These are phyloP conservation scores for Aquilaria agallochum DNA, from an alignment of 441 rosid genomes.

Conservation along the genomic window DNA sequence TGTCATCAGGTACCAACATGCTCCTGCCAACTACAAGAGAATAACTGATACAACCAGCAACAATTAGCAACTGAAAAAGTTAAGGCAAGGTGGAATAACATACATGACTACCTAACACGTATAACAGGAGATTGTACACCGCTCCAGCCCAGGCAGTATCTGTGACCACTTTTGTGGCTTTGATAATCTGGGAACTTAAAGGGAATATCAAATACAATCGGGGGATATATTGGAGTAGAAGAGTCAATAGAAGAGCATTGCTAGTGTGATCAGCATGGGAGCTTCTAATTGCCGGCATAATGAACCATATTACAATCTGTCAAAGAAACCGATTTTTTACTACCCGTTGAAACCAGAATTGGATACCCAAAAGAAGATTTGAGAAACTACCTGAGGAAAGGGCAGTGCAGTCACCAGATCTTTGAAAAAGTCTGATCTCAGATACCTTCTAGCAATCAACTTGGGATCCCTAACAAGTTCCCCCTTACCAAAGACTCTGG, in stretches of 20 bases:
- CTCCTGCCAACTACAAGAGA: slow-evolving; percentile 65
- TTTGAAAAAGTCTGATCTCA: slow-evolving; percentile 66
- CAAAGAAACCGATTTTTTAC: slow-evolving; percentile 9
- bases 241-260: slow-evolving; percentile 72
- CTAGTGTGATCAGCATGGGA: slow-evolving; percentile 64
- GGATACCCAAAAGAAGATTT: background rate
- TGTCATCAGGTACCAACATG: slow-evolving; percentile 80
- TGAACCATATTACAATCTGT: slow-evolving; percentile 88
- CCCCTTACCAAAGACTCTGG: slow-evolving; percentile 85
- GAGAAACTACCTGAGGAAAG: slow-evolving; percentile 75
- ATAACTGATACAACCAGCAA: background rate
- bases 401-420: slow-evolving; percentile 83
- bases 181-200: slow-evolving; percentile 67
- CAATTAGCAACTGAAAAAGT: background rate
- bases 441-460: slow-evolving; percentile 57
- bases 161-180: slow-evolving; percentile 77
- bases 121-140: slow-evolving; percentile 79
- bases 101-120: slow-evolving; percentile 94
- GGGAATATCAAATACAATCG: slow-evolving; percentile 82
- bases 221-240: slow-evolving; percentile 82
- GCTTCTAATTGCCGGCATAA: slow-evolving; percentile 64
- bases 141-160: slow-evolving; percentile 98
- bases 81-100: slow-evolving; percentile 15
- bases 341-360: background rate
- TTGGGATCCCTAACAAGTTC: slow-evolving; percentile 82